Base-by-base conservation (phyloP, 306 rosid genomes). In the Acacia confusa region DNA sequence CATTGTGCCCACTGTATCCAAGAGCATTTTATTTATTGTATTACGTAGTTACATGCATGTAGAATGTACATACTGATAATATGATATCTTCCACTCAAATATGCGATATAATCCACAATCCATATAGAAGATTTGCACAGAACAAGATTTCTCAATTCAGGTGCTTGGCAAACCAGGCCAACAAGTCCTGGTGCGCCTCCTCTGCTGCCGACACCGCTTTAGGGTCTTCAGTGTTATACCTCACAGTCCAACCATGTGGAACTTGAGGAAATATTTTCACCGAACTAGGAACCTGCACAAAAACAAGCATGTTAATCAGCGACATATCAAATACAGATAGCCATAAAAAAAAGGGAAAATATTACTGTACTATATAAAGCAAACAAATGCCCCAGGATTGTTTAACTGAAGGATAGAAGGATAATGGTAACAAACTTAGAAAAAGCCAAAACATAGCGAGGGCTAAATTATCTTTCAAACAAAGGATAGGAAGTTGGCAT, bases 181-280 rank as follows among this genome's bases (percentile, higher is more conserved):
- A 28, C 81, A 85, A 20, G 84, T 84, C 82, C 74, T 75, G 85
- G 79, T 85, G 86, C 50, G 92, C 86, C 76, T 88, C 89, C n/a
- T 88, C 88, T 10, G 94, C 94, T 17, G 63, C 79, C 77, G 89
- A 80, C 58, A 85, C 84, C 12, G 87, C 88, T n/a, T 80, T 78
- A 71, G 84, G 84, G 52, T 87, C 88, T 64, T 82, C 87, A 13
- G 20, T 48, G 19, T 14, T 48, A 79, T 85, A 88, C 84, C 87
- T 91, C 43, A 82, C 69, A 27, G 79, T 83, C 91, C 92, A 88
- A 10, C 92, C 94, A 1, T 91, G 94, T 4, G 64, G 71, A 9
- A 88, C 88, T 72, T 83, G 76, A 0, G 94, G 92, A 60, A 87
- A 88, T 68, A 88, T 76, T 88, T 88, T 91, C 71, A 78, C 89